Percentiles rank a stretch among this genome's conserved stretches.
phyloP scores from a whole-genome alignment of 768 basidiomycete species.

The Galerina sulciceps region DNA sequence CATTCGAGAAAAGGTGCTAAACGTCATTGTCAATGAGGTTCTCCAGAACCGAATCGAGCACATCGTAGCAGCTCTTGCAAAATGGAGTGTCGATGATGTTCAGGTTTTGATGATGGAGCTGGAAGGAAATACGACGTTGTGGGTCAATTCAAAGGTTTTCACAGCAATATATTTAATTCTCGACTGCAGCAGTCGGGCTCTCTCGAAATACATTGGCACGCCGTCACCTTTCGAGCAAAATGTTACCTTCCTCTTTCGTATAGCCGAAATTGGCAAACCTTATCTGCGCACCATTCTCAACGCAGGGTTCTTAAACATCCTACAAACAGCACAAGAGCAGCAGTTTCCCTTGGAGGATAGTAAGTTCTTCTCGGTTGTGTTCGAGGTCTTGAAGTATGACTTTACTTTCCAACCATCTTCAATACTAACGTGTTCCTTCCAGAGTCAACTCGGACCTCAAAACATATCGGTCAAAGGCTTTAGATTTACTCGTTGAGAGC shows the following conservation, averaged over 20 bases:
- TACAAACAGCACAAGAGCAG: neutral
- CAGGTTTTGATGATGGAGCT: conserved; percentile 3
- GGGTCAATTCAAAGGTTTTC: neutral
- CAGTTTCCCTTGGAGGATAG: conserved; percentile 1
- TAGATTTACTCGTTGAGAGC: neutral
- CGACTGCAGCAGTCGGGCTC: neutral
- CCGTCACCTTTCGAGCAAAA: conserved; percentile 10
- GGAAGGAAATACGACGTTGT: conserved; percentile 6
- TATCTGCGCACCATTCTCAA: conserved; percentile 1
- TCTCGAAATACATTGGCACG: neutral
- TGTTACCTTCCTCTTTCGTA: conserved; percentile 3
- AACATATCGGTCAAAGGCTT: conserved; percentile 2
- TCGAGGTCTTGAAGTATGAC: conserved; percentile 9
- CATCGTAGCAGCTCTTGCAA: neutral
- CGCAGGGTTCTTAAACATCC: conserved; percentile 4
- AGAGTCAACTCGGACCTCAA: neutral
- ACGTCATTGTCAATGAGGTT: conserved; percentile 6
- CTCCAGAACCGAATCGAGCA: neutral
- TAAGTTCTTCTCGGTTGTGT: conserved; percentile 2
- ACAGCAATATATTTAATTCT: too few species aligned
- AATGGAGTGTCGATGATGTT: conserved; percentile 4
- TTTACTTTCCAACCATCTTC: neutral
- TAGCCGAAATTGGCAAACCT: neutral
- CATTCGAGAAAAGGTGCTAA: conserved; percentile 4
- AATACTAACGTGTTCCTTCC: neutral